Evolutionary conservation across 2,329 filamentous ascomycete genomes (phyloP).

Genomic region (Fusarium nygamai): DNA sequence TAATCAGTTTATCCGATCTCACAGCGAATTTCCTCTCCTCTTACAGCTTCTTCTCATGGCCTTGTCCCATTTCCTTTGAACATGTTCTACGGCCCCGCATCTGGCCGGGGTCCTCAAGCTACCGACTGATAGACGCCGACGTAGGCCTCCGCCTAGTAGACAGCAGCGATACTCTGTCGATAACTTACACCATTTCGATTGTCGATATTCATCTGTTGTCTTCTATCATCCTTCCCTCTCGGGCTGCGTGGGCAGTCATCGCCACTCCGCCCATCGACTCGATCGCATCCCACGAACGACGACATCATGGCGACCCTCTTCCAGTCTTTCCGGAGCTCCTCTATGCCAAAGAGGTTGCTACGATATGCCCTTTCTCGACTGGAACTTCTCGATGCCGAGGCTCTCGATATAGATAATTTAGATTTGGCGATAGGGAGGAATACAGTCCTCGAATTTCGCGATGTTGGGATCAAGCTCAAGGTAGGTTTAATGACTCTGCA

Average conservation of each 20-base stretch:
- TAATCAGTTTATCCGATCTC: neutral
- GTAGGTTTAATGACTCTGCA: slow-evolving; percentile 54
- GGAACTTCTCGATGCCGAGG: slow-evolving; percentile 88
- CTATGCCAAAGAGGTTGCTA: slow-evolving; percentile 88
- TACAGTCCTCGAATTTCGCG: slow-evolving; percentile 84
- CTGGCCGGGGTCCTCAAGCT: slow-evolving; percentile 47
- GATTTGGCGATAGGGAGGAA: slow-evolving; percentile 85
- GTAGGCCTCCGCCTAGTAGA: slow-evolving; percentile 24
- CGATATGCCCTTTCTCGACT: slow-evolving; percentile 85
- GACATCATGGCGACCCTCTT: slow-evolving; percentile 76
- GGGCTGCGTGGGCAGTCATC: slow-evolving; percentile 35
- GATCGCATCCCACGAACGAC: slow-evolving; percentile 10
- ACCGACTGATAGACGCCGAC: slow-evolving; percentile 45
- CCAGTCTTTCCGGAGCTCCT: slow-evolving; percentile 71
- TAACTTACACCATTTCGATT: slow-evolving; percentile 10
- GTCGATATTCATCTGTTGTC: slow-evolving; percentile 1
- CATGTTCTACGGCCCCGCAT: slow-evolving; percentile 50
- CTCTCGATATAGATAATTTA: slow-evolving; percentile 85
- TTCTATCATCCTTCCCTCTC: neutral
- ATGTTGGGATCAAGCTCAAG: slow-evolving; percentile 84
- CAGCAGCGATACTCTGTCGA: slow-evolving; percentile 10
- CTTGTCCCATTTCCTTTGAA: slow-evolving; percentile 38
- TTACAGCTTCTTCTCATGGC: slow-evolving; percentile 32
- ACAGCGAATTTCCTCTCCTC: neutral
- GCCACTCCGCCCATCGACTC: slow-evolving; percentile 17